Evolutionary conservation across 1,284 basidiomycete species (phyloP).

Genomic region (Cryptococcus amylolentus): DNA sequence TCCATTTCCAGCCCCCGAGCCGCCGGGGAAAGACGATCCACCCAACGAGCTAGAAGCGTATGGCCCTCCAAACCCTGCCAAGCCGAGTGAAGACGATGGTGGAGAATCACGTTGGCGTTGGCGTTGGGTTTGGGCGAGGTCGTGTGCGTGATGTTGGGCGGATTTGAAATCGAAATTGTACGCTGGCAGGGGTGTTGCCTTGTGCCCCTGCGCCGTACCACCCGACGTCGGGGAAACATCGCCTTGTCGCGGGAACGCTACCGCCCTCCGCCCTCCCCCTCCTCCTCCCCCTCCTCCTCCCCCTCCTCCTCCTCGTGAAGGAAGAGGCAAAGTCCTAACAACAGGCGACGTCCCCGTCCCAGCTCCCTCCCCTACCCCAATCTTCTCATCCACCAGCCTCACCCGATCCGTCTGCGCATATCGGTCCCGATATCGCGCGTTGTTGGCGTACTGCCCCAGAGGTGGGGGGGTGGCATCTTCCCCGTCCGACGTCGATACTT

Average conservation of each 20-base stretch:
- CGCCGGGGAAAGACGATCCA: not conserved
- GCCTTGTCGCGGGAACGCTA: not conserved
- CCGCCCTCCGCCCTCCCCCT: not conserved
- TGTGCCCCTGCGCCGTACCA: not conserved
- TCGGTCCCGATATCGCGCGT: constrained; percentile 32
- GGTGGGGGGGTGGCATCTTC: not conserved
- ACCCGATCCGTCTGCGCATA: constrained; percentile 34
- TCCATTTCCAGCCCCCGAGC: not conserved
- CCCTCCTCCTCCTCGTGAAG: not conserved
- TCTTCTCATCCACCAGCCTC: constrained; percentile 26
- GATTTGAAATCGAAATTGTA: constrained; percentile 15
- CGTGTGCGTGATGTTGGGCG: not conserved
- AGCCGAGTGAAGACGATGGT: not conserved
- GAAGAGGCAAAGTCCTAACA: not conserved
- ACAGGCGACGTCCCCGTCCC: not conserved
- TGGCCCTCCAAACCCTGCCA: not conserved
- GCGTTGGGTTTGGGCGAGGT: constrained; percentile 1
- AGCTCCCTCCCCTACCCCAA: constrained; percentile 20
- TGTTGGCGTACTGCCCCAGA: not conserved
- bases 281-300: not conserved
- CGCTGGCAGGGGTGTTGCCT: constrained; percentile 3
- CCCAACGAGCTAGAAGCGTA: not conserved
- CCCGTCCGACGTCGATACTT: constrained; percentile 4
- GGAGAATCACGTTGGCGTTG: not conserved
- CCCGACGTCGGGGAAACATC: not conserved